phyloP scores from a whole-genome alignment of 1,139 yeast species.

The Eremothecium cymbalariae region DNA sequence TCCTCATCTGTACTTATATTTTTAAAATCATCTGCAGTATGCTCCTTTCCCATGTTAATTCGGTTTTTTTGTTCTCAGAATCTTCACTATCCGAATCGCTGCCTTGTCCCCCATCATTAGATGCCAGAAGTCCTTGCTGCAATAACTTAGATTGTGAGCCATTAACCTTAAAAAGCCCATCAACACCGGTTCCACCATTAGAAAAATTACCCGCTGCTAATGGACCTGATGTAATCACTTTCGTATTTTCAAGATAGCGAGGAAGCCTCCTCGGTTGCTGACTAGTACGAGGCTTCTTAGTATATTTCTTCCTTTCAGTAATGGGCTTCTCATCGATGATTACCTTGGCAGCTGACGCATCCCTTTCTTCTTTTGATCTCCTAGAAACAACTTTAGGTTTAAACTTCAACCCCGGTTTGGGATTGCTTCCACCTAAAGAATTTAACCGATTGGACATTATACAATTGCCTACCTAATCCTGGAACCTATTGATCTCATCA shows the following conservation, averaged over 20 bases:
- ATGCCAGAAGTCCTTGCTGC: conserved; percentile 28
- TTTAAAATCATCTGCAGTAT: conserved; percentile 37
- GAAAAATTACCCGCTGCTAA: conserved; percentile 57
- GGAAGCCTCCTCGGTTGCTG: conserved; percentile 36
- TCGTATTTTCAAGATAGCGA: conserved; percentile 51
- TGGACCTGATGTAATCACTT: conserved; percentile 64
- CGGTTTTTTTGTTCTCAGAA: conserved; percentile 32
- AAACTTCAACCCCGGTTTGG: conserved; percentile 55
- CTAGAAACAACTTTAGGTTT: conserved; percentile 79
- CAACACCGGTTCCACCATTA: conserved; percentile 30
- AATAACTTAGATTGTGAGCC: conserved; percentile 23
- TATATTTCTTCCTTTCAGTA: conserved; percentile 16
- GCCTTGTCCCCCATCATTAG: conserved; percentile 29
- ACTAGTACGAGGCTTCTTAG: conserved; percentile 28
- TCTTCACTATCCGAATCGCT: conserved; percentile 23
- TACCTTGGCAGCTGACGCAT: conserved; percentile 58
- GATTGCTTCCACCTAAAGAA: conserved; percentile 2
- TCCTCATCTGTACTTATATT: conserved; percentile 36
- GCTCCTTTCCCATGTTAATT: conserved; percentile 57
- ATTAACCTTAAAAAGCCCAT: conserved; percentile 25
- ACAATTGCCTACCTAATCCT: not conserved
- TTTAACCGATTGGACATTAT: conserved; percentile 4
- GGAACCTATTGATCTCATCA: no score
- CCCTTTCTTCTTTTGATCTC: conserved; percentile 75
- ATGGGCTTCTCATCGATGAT: conserved; percentile 33